Conservation (phyloP, 768 basidiomycete species). For the Solioccasus polychromus region DNA sequence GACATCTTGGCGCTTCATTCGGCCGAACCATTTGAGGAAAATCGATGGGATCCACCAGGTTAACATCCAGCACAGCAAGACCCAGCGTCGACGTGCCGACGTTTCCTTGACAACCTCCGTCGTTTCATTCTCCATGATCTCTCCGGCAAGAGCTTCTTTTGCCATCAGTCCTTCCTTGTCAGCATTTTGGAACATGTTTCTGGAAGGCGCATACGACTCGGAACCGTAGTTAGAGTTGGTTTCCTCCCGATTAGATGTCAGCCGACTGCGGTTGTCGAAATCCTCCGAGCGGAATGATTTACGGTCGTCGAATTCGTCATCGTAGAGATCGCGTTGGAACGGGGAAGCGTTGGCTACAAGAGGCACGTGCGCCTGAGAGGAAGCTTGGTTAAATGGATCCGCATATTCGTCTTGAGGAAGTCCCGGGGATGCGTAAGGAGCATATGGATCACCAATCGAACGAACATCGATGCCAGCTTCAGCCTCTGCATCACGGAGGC, state of each 20-base stretch:
- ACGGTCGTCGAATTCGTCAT: constrained; percentile 76
- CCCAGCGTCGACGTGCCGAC: constrained; percentile 82
- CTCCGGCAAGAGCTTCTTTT: constrained; percentile 82
- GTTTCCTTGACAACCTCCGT: constrained; percentile 84
- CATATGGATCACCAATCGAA: constrained; percentile 65
- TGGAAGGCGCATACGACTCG: constrained; percentile 89
- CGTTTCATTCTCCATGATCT: constrained; percentile 84
- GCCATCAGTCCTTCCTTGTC: constrained; percentile 71
- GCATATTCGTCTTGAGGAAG: constrained; percentile 42
- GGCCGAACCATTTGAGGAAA: constrained; percentile 66
- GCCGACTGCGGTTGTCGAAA: constrained; percentile 73
- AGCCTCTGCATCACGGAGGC: constrained; percentile 70
- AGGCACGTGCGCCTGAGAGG: constrained; percentile 73
- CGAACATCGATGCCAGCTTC: constrained; percentile 65
- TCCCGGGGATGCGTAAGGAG: constrained; percentile 64
- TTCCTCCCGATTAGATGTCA: constrained; percentile 77
- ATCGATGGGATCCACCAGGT: constrained; percentile 90
- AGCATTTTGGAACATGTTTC: constrained; percentile 91
- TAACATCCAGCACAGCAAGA: constrained; percentile 79
- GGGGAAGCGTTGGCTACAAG: constrained; percentile 82
- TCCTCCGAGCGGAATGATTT: constrained; percentile 75
- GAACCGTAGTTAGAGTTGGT: constrained; percentile 80
- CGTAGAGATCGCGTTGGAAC: constrained; percentile 74
- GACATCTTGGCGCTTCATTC: constrained; percentile 93
- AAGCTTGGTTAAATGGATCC: constrained; percentile 46